Percentiles rank a stretch among this genome's conserved stretches.
These are phyloP conservation scores for Trichoderma simmonsii DNA, from an alignment of 2,329 filamentous ascomycete species.

Conservation along the genomic window DNA sequence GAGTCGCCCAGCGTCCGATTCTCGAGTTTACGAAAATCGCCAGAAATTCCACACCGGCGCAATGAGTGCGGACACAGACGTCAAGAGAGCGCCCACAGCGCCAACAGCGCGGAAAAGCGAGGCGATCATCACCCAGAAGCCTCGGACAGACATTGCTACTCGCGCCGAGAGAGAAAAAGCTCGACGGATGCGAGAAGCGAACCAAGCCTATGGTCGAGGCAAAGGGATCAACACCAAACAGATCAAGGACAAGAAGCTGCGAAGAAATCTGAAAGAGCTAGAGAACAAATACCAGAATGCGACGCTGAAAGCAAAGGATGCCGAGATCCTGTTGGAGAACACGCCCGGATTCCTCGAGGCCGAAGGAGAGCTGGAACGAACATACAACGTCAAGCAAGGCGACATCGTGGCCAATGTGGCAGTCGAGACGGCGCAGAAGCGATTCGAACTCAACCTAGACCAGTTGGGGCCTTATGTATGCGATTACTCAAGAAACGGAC, in stretches of 20 bases:
- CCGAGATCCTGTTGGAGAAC: conserved; percentile 90
- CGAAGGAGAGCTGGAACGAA: conserved; percentile 83
- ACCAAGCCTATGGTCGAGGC: conserved; percentile 81
- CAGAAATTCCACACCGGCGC: conserved; percentile 10
- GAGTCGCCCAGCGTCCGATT: background rate
- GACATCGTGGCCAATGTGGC: conserved; percentile 74
- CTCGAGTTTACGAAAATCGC: background rate
- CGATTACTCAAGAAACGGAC: conserved; percentile 87
- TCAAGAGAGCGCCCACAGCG: conserved; percentile 35
- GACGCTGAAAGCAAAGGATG: conserved; percentile 82
- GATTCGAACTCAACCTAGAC: conserved; percentile 83
- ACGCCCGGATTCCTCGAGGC: conserved; percentile 81
- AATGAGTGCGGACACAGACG: conserved; percentile 40
- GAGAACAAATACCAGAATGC: conserved; percentile 83
- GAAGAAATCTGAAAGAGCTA: conserved; percentile 71
- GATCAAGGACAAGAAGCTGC: conserved; percentile 86
- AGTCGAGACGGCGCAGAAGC: conserved; percentile 84
- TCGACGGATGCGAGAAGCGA: conserved; percentile 58
- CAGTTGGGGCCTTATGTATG: conserved; percentile 81
- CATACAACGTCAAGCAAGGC: conserved; percentile 87
- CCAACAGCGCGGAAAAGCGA: conserved; percentile 48
- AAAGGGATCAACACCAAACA: conserved; percentile 67
- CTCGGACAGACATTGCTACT: conserved; percentile 51
- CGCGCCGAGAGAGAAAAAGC: conserved; percentile 50
- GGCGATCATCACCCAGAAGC: conserved; percentile 44